Conservation (phyloP, 306 rosid species). For the Vicia sativa region DNA sequence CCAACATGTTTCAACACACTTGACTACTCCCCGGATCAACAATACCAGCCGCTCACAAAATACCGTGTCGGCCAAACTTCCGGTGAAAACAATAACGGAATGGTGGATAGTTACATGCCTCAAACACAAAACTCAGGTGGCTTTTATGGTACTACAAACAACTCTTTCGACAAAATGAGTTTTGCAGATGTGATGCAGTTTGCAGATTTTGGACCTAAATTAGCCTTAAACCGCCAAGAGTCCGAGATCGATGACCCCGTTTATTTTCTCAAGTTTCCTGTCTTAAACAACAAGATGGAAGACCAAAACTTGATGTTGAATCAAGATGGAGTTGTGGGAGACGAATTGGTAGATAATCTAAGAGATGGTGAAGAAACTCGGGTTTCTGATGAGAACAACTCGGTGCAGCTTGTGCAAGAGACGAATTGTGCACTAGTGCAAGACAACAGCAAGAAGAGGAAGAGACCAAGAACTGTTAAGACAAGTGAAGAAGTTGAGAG, state of each 20-base stretch:
- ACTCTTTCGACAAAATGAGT: conserved; percentile 66
- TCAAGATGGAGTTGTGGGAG: no score
- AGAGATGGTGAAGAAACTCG: conserved; percentile 41
- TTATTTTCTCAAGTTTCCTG: conserved; percentile 90
- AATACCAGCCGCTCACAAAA: conserved; percentile 51
- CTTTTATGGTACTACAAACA: conserved; percentile 36
- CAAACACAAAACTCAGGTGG: conserved; percentile 41
- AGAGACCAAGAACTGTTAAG: conserved; percentile 69
- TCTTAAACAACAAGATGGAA: conserved; percentile 62
- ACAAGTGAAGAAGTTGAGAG: conserved; percentile 91
- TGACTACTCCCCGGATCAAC: conserved; percentile 50
- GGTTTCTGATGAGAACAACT: conserved; percentile 32
- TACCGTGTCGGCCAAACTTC: conserved; percentile 50
- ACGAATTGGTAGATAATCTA: conserved; percentile 29
- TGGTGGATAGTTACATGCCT: conserved; percentile 51
- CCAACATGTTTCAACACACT: conserved; percentile 53
- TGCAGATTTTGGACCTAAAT: conserved; percentile 87
- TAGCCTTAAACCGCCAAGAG: conserved; percentile 66
- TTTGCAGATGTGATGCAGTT: conserved; percentile 95
- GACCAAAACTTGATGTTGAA: conserved; percentile 46
- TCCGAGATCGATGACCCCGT: conserved; percentile 70
- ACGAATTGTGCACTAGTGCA: conserved; percentile 25
- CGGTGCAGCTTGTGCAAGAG: conserved; percentile 44
- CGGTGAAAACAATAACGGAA: conserved; percentile 37
- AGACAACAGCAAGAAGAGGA: conserved; percentile 62